Evolutionary conservation across 2,329 filamentous ascomycete species (phyloP).

Genomic region (Sphaerostilbella broomeana): DNA sequence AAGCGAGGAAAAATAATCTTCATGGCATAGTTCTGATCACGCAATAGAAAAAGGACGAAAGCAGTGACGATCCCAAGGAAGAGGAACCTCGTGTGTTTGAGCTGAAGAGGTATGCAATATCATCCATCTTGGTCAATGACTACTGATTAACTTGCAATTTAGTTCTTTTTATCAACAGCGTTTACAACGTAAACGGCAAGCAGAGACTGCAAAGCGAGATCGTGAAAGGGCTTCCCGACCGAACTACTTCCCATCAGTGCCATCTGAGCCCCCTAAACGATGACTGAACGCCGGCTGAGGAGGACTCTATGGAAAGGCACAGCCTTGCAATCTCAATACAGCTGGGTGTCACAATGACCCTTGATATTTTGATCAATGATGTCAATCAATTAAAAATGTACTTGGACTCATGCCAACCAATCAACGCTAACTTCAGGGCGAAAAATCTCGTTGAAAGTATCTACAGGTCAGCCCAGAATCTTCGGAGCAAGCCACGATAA

Average conservation of each 20-base stretch:
- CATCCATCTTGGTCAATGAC: neutral
- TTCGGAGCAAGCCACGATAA: too few relatives aligned
- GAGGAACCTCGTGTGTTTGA: conserved; percentile 76
- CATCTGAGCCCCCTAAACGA: conserved; percentile 54
- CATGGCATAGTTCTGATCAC: conserved; percentile 22
- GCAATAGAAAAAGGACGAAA: conserved; percentile 20
- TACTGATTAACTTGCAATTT: neutral
- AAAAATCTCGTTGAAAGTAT: too few relatives aligned
- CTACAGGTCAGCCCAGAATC: too few relatives aligned
- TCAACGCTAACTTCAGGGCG: too few relatives aligned
- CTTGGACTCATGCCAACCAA: too few relatives aligned
- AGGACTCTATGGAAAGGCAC: too few relatives aligned
- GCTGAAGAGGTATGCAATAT: conserved; percentile 60
- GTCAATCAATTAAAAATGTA: too few relatives aligned
- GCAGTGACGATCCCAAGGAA: conserved; percentile 32
- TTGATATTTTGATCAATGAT: too few relatives aligned
- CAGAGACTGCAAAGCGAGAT: conserved; percentile 61
- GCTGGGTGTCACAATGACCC: too few relatives aligned
- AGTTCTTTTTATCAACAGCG: conserved; percentile 85
- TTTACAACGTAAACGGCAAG: conserved; percentile 58
- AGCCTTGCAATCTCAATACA: too few relatives aligned
- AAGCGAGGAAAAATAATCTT: conserved; percentile 17
- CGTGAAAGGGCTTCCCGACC: conserved; percentile 74
- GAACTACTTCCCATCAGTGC: conserved; percentile 77
- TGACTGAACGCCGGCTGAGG: too few relatives aligned